Evolutionary conservation across 2,329 filamentous ascomycete species (phyloP).

Genomic region (Calcarisporium arbuscula): DNA sequence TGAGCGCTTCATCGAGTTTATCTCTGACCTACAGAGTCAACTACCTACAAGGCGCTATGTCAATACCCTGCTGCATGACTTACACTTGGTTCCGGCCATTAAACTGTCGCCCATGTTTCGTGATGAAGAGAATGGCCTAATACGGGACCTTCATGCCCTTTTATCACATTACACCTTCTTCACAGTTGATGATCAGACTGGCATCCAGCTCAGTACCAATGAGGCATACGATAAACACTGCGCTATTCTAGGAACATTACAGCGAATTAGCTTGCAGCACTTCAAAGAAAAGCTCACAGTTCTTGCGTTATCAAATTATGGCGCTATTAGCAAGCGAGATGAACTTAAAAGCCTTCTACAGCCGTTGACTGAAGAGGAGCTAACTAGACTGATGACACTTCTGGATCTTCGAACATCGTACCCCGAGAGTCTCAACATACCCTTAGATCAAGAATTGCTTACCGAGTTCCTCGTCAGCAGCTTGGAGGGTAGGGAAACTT

Average conservation of each 20-base stretch:
- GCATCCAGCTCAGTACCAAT: slow-evolving; percentile 63
- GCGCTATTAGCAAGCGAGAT: slow-evolving; percentile 70
- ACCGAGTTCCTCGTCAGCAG: slow-evolving; percentile 67
- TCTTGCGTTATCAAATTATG: slow-evolving; percentile 86
- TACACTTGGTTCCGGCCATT: slow-evolving; percentile 75
- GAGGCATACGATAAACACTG: slow-evolving; percentile 80
- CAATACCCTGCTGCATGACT: slow-evolving; percentile 78
- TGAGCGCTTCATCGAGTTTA: slow-evolving; percentile 86
- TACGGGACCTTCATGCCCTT: slow-evolving; percentile 76
- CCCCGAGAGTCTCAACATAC: slow-evolving; percentile 61
- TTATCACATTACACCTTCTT: slow-evolving; percentile 84
- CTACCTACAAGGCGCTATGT: slow-evolving; percentile 90
- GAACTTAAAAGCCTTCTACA: slow-evolving; percentile 75
- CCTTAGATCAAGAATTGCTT: slow-evolving; percentile 56
- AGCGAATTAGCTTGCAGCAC: slow-evolving; percentile 69
- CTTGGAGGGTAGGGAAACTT: slow-evolving; percentile 73
- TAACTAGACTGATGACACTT: slow-evolving; percentile 59
- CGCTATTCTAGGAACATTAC: slow-evolving; percentile 67
- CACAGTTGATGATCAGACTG: slow-evolving; percentile 84
- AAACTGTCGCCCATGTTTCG: slow-evolving; percentile 72
- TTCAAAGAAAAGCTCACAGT: slow-evolving; percentile 91
- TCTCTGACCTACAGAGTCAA: slow-evolving; percentile 88
- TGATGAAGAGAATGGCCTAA: slow-evolving; percentile 64
- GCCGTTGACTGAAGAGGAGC: slow-evolving; percentile 66
- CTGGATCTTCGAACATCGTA: slow-evolving; percentile 81